phyloP scores from a whole-genome alignment of 2,329 filamentous ascomycete genomes.

The Grosmannia clavigera region DNA sequence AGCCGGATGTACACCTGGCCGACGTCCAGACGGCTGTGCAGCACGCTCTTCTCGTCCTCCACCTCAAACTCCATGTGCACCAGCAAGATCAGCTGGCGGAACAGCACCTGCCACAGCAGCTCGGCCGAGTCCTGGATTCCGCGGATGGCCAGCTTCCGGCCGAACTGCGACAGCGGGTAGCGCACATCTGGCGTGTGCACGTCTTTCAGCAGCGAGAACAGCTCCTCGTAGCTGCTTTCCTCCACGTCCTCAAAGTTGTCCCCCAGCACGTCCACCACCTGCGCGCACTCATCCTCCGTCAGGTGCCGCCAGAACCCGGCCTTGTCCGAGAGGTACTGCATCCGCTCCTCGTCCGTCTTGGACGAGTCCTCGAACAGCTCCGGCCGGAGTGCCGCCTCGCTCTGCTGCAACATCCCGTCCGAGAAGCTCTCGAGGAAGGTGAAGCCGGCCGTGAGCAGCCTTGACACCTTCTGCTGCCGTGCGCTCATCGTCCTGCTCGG shows the following conservation, averaged over 20 bases:
- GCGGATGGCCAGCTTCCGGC: slow-evolving; percentile 60
- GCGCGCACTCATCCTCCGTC: slow-evolving; percentile 66
- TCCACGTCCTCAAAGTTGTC: slow-evolving; percentile 49
- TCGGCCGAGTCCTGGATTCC: slow-evolving; percentile 69
- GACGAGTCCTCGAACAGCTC: slow-evolving; percentile 66
- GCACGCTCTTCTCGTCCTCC: slow-evolving; percentile 57
- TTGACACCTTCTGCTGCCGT: slow-evolving; percentile 30
- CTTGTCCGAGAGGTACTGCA: slow-evolving; percentile 66
- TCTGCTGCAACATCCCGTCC: slow-evolving; percentile 54
- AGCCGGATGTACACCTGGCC: slow-evolving; percentile 58
- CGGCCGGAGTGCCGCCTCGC: slow-evolving; percentile 52
- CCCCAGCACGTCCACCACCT: slow-evolving; percentile 57
- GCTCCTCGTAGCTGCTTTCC: slow-evolving; percentile 38
- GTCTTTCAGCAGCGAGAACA: slow-evolving; percentile 37
- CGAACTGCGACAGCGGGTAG: slow-evolving; percentile 58
- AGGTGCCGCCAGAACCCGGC: slow-evolving; percentile 69
- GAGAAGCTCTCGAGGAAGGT: slow-evolving; percentile 60
- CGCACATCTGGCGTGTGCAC: slow-evolving; percentile 28
- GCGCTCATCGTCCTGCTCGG: slow-evolving; percentile 19
- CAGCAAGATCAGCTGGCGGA: slow-evolving; percentile 72
- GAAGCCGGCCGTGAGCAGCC: slow-evolving; percentile 56
- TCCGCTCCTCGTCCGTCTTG: slow-evolving; percentile 57
- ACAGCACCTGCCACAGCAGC: slow-evolving; percentile 59
- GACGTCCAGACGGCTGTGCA: slow-evolving; percentile 50
- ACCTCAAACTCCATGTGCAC: slow-evolving; percentile 79